These are phyloP conservation scores for Fusarium chuoi DNA, from an alignment of 2,329 filamentous ascomycete genomes.

Conservation along the genomic window DNA sequence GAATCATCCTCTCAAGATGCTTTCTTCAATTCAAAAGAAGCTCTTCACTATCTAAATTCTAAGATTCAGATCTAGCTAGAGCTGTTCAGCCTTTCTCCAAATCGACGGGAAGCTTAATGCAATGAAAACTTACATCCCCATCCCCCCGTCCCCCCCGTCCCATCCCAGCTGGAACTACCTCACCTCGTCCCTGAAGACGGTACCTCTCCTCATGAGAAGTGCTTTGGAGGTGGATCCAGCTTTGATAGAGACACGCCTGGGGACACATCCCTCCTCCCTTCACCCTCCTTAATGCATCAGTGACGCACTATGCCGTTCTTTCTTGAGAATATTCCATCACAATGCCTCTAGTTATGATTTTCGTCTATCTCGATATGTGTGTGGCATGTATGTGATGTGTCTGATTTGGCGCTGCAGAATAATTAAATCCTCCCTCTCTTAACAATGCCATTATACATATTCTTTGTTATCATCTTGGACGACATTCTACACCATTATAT, in stretches of 20 bases:
- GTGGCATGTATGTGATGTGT: constrained; percentile 18
- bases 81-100: constrained; percentile 5
- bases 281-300: constrained; percentile 16
- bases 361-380: constrained; percentile 19
- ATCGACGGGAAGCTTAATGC: constrained; percentile 10
- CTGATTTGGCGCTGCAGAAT: constrained; percentile 6
- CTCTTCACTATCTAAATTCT: constrained; percentile 1
- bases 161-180: constrained; percentile 7
- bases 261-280: background rate
- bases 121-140: background rate
- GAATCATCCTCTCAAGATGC: background rate
- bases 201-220: background rate
- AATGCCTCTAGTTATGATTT: constrained; percentile 1
- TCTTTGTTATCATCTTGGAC: background rate
- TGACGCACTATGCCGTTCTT: constrained; percentile 25
- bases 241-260: background rate
- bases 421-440: background rate
- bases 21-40: constrained; percentile 7
- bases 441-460: constrained; percentile 2
- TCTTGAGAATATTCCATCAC: constrained; percentile 20
- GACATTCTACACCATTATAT: background rate
- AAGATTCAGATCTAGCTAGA: background rate
- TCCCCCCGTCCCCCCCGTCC: background rate
- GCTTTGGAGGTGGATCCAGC: background rate
- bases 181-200: constrained; percentile 5